Base-by-base conservation (phyloP, 108 stramenopile species). In the Nannochloropsis gaditana region DNA sequence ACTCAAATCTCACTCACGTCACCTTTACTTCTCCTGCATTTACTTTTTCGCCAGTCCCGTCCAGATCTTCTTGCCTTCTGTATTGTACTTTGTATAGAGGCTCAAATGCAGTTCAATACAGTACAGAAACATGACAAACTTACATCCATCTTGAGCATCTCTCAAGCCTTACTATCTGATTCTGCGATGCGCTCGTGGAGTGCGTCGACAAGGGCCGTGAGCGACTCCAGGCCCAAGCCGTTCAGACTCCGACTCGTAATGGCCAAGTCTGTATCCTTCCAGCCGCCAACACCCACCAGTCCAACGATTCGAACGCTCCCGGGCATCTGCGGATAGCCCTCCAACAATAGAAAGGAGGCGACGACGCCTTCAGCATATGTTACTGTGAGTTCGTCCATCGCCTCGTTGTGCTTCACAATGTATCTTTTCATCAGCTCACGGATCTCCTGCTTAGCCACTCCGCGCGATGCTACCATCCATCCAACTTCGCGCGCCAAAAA, bases 391-490 rank as follows among this genome's bases (percentile, higher is more conserved):
- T 73, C 59, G n/a, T 73, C 59, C 59, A 73, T 73, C 19, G 5
- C 59, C 59, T 73, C 59, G 59, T 73, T 73, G 59, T 73, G 59
- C 8, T 73, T 73, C 19, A 73, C 59, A n/a, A 73, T 73, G 59
- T 73, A 73, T n/a, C 59, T 73, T 73, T 73, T 73, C 59, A 73
- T 73, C 4, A 73, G 59, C 59, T 73, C 59, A 3, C 59, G 59
- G 59, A 73, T 73, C 2, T 73, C 59, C 59, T 73, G 59, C 8
- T 73, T 73, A 15, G 59, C 59, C 15, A 73, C 6, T 15, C 59
- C 59, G 19, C 59, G 59, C 59, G 59, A 73, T 4, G 59, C 59
- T 2, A 73, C 59, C 59, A 73, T 73, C 59, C 59, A 73, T 4
- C 59, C 59, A 4, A 73, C 59, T n/a, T 73, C 59, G 19, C 59